Evolutionary conservation across 352 stramenopile genomes (phyloP).

Genomic region (Pythium dissotocum): DNA sequence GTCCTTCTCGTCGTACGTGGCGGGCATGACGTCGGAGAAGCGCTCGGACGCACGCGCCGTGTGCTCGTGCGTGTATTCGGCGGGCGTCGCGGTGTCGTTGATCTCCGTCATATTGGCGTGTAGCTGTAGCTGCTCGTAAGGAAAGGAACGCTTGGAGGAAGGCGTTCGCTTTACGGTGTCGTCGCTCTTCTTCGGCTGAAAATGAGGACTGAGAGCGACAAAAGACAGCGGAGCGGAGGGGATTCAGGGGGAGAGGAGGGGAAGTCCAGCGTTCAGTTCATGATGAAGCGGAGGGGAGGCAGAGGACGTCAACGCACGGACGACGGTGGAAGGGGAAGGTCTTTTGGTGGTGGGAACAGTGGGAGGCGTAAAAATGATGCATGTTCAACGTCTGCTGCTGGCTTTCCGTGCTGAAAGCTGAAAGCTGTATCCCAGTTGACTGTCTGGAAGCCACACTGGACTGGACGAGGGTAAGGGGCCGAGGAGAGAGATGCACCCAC

Average conservation of each 20-base stretch:
- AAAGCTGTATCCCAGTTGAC: too few relatives aligned
- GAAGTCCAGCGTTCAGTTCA: background rate
- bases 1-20: slow-evolving; percentile 56
- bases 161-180: background rate
- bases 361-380: background rate
- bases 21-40: slow-evolving; percentile 27
- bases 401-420: background rate
- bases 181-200: background rate
- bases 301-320: background rate
- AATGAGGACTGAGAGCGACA: background rate
- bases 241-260: too few relatives aligned
- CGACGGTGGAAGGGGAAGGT: background rate
- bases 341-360: background rate
- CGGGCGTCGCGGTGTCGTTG: background rate
- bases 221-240: too few relatives aligned
- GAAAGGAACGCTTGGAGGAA: background rate
- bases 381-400: background rate
- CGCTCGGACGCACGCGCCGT: slow-evolving; percentile 43
- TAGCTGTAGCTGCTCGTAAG: background rate
- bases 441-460: background rate
- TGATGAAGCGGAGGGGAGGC: background rate
- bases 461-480: background rate
- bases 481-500: background rate
- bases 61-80: slow-evolving; percentile 36
- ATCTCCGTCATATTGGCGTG: background rate